Evolutionary conservation across 345 rosid species (phyloP).

Genomic region (Camelina neglecta): DNA sequence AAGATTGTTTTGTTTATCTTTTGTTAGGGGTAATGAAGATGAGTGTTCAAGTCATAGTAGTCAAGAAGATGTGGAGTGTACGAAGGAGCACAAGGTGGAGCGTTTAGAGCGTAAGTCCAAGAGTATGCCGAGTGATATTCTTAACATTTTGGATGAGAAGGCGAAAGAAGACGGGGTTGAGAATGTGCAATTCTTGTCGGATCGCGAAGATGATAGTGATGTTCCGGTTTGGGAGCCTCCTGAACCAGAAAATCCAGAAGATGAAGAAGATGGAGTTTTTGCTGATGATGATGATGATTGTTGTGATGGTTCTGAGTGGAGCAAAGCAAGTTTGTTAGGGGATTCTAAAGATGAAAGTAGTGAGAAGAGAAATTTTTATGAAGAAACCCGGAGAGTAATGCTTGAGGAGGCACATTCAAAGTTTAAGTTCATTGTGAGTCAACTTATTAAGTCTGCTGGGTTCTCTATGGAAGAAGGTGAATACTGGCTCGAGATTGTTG

Average conservation of each 20-base stretch:
- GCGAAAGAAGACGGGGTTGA: constrained; percentile 39
- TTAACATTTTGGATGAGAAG: constrained; percentile 52
- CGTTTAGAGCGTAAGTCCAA: constrained; percentile 46
- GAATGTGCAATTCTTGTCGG: constrained; percentile 35
- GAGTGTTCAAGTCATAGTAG: constrained; percentile 47
- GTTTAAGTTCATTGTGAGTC: constrained; percentile 65
- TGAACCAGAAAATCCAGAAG: constrained; percentile 70
- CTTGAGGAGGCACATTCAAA: constrained; percentile 71
- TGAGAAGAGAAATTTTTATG: constrained; percentile 53
- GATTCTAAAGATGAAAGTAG: constrained; percentile 49
- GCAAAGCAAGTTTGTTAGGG: constrained; percentile 59
- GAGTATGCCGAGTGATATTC: constrained; percentile 44
- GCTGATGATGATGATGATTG: constrained; percentile 70
- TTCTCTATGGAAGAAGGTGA: constrained; percentile 51
- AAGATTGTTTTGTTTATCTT: neutral
- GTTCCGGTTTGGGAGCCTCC: constrained; percentile 81
- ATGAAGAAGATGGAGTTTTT: constrained; percentile 60
- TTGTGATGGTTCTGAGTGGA: constrained; percentile 72
- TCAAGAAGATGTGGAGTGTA: constrained; percentile 46
- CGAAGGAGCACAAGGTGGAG: constrained; percentile 44
- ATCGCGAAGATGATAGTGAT: constrained; percentile 45
- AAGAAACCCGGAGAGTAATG: constrained; percentile 64
- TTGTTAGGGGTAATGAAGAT: constrained; percentile 61
- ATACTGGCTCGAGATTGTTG: constrained; percentile 75
- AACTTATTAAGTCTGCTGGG: constrained; percentile 63